phyloP scores from a whole-genome alignment of 1,284 basidiomycete genomes.

The Ustilago bromivora region DNA sequence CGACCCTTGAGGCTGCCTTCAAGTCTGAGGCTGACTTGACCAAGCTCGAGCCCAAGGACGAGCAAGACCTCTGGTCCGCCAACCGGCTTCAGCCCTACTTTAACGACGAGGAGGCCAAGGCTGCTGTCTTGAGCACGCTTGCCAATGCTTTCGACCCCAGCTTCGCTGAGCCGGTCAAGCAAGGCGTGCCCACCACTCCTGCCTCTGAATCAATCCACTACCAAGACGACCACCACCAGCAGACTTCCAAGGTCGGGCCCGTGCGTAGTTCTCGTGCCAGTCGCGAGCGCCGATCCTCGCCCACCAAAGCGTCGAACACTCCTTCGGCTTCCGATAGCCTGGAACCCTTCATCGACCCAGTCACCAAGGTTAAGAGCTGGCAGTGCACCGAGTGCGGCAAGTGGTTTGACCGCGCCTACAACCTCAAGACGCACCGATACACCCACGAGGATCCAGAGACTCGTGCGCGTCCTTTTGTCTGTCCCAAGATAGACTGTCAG shows the following conservation, averaged over 20 bases:
- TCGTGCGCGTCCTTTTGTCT: slow-evolving; percentile 55
- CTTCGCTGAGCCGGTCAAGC: slow-evolving; percentile 21
- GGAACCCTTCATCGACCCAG: slow-evolving; percentile 32
- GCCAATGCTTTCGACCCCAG: slow-evolving; percentile 30
- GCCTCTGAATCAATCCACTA: not conserved
- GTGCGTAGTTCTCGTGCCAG: slow-evolving; percentile 21
- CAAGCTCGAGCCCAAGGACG: slow-evolving; percentile 26
- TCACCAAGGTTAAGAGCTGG: slow-evolving; percentile 54
- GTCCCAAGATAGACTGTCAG: slow-evolving; percentile 48
- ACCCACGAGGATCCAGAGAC: slow-evolving; percentile 55
- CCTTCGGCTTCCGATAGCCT: slow-evolving; percentile 25
- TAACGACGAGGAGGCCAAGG: slow-evolving; percentile 27
- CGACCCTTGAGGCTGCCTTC: slow-evolving; percentile 39
- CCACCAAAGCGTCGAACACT: slow-evolving; percentile 15
- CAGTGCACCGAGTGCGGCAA: slow-evolving; percentile 57
- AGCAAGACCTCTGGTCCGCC: slow-evolving; percentile 19
- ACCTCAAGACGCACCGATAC: slow-evolving; percentile 59
- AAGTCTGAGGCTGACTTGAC: slow-evolving; percentile 18
- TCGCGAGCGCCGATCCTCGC: slow-evolving; percentile 40
- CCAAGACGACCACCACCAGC: slow-evolving; percentile 16
- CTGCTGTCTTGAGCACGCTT: slow-evolving; percentile 31
- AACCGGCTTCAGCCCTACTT: slow-evolving; percentile 44
- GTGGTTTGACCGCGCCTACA: slow-evolving; percentile 61
- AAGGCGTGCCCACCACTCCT: not conserved
- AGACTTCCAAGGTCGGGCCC: slow-evolving; percentile 33